Evolutionary conservation across 1,284 basidiomycete species (phyloP), one percentile per base, ranked within the genome.

Genomic region (Cutaneotrichosporon sp.): DNA sequence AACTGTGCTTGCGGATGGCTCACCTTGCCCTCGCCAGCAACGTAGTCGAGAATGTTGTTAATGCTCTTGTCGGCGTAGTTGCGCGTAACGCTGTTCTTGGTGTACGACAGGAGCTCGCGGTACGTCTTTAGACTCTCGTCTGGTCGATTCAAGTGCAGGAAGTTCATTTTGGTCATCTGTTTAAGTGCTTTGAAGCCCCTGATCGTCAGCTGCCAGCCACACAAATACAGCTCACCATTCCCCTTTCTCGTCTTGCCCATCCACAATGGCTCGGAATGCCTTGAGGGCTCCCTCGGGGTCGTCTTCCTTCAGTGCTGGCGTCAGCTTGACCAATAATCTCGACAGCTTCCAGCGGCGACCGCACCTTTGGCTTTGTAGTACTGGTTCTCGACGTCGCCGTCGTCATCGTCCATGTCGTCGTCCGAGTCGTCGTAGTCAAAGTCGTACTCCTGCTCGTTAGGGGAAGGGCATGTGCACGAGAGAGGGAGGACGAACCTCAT

Each of bases 161-260:
- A 98, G 54, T 94, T 83, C 51, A 97, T 80, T 75, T 99, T 99
- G 20, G 93, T 97, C 63, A 88, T 90, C 67, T 99, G 96, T 67
- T 99, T 99, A 51, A 98, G 80, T 6, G 93, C 89, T 72, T 99
- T 99, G 82, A 99, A 99, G 1, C 94, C 96, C 91, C 92, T 94
- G 64, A 48, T 57, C 22, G 54, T 62, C 48, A 64, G 59, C 52
- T 9, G 19, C 39, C 10, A 8, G 5, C 16, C n/a, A 12, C 19
- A 9, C 20, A 14, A 22, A 3, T 4, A n/a, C 7, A 12, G 60
- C 79, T 54, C 60, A 91, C 90, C 91, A 97, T 67, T 97, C 93
- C 20, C 91, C 90, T 71, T 90, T 90, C 67, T 91, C 87, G 26
- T 84, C 78, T 70, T 98, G 91, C 55, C 87, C 84, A 42, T 92